These are phyloP conservation scores for Metschnikowia lunata DNA, from an alignment of 805 yeast species.

Conservation along the genomic window DNA sequence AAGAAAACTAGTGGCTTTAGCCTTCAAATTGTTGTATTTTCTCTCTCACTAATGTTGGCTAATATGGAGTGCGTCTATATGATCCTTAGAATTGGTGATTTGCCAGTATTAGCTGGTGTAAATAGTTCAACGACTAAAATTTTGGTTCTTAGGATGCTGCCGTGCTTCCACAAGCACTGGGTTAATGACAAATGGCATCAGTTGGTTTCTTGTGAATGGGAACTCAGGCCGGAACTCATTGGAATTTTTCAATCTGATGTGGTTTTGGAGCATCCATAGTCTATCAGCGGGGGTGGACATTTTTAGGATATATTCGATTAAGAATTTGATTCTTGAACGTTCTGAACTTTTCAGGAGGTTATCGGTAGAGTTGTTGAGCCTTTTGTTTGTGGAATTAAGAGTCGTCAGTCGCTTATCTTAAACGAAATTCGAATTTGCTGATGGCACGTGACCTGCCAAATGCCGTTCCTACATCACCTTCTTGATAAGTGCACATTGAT, in stretches of 20 bases:
- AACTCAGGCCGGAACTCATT: slow-evolving; percentile 16
- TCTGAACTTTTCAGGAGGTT: too few relatives aligned
- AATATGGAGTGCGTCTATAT: too few relatives aligned
- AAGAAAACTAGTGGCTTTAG: neutral
- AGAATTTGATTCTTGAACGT: too few relatives aligned
- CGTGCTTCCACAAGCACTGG: neutral
- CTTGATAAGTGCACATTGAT: too few relatives aligned
- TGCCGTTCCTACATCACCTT: too few relatives aligned
- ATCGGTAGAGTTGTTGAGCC: too few relatives aligned
- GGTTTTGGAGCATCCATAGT: slow-evolving; percentile 18
- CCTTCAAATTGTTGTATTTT: too few relatives aligned
- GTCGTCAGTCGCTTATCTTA: too few relatives aligned
- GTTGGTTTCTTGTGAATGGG: slow-evolving; percentile 8
- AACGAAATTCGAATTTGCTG: neutral
- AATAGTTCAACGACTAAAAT: slow-evolving; percentile 7
- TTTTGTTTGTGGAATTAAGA: too few relatives aligned
- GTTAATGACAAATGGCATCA: neutral
- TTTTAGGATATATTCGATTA: neutral
- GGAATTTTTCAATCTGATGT: slow-evolving; percentile 11
- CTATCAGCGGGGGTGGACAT: slow-evolving; percentile 16
- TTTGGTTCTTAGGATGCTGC: neutral
- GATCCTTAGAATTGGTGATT: too few relatives aligned
- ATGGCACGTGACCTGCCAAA: slow-evolving; percentile 4
- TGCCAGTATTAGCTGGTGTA: neutral
- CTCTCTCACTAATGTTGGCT: too few relatives aligned